Percentiles rank a stretch among this genome's conserved stretches.
These are phyloP conservation scores for Symbiotaphrina buchneri DNA, from an alignment of 495 filamentous ascomycete species.

Conservation along the genomic window DNA sequence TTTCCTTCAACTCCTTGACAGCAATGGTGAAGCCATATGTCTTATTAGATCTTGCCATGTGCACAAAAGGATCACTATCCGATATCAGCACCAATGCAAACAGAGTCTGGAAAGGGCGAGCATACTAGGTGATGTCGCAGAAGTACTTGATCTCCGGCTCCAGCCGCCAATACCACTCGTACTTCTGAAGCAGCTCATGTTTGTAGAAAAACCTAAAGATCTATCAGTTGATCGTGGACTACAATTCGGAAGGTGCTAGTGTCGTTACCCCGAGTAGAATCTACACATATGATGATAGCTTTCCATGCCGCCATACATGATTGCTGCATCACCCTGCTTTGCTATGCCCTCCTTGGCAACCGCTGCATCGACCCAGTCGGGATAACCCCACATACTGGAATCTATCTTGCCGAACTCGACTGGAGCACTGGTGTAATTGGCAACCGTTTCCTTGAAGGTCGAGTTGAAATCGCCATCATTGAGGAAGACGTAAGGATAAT, in stretches of 20 bases:
- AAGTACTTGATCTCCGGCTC: slow-evolving; percentile 99
- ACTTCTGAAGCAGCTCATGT: slow-evolving; percentile 84
- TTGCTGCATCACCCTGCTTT: slow-evolving; percentile 90
- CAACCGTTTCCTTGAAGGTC: slow-evolving; percentile 70
- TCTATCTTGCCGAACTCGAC: slow-evolving; percentile 95
- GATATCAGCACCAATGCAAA: slow-evolving; percentile 9
- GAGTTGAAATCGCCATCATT: slow-evolving; percentile 95
- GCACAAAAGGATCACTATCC: slow-evolving; percentile 72
- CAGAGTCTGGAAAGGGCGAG: not conserved
- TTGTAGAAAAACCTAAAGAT: slow-evolving; percentile 77
- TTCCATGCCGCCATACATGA: slow-evolving; percentile 99
- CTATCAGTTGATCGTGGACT: not conserved
- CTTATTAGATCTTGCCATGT: slow-evolving; percentile 85
- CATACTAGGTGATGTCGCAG: slow-evolving; percentile 97
- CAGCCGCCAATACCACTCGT: slow-evolving; percentile 99
- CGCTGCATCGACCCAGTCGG: slow-evolving; percentile 84
- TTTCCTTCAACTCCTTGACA: slow-evolving; percentile 95
- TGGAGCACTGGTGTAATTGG: slow-evolving; percentile 64
- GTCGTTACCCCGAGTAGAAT: slow-evolving; percentile 79
- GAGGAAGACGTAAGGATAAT: slow-evolving; percentile 97
- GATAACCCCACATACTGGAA: slow-evolving; percentile 81
- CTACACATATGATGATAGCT: slow-evolving; percentile 97
- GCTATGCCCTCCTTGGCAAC: slow-evolving; percentile 88
- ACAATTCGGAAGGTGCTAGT: slow-evolving; percentile 1
- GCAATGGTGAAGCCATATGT: slow-evolving; percentile 99